These are phyloP conservation scores for Tuber borchii DNA, from an alignment of 495 filamentous ascomycete species.

Conservation along the genomic window DNA sequence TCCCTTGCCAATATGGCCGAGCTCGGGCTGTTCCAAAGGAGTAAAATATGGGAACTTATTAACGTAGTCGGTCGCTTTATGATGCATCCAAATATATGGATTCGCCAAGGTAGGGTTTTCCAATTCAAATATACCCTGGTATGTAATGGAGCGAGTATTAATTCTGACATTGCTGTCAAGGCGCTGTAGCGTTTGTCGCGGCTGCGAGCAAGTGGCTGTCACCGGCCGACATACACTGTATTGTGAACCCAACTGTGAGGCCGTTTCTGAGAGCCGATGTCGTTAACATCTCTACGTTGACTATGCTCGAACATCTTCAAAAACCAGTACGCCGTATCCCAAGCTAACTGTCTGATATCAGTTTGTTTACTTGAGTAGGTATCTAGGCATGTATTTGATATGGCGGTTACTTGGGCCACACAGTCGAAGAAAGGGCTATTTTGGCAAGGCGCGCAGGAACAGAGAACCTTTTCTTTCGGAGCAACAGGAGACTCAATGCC, in stretches of 20 bases:
- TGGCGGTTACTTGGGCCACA: constrained; percentile 77
- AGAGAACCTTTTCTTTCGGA: constrained; percentile 60
- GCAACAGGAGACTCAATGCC: constrained; percentile 48
- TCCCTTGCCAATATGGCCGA: constrained; percentile 85
- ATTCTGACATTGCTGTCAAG: constrained; percentile 32
- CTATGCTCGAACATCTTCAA: constrained; percentile 75
- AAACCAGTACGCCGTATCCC: constrained; percentile 49
- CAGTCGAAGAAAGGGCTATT: constrained; percentile 74
- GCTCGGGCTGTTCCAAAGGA: constrained; percentile 76
- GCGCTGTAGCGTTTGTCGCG: constrained; percentile 72
- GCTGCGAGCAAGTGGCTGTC: constrained; percentile 72
- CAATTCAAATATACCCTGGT: background rate
- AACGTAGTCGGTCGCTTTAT: constrained; percentile 71
- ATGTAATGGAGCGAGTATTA: constrained; percentile 5
- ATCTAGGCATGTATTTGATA: constrained; percentile 68
- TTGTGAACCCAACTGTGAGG: constrained; percentile 67
- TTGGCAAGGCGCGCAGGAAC: constrained; percentile 67
- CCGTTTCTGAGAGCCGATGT: constrained; percentile 72
- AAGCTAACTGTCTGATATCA: constrained; percentile 42
- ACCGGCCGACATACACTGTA: constrained; percentile 71
- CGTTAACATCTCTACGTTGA: constrained; percentile 59
- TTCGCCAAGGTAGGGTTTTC: constrained; percentile 56
- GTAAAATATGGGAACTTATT: constrained; percentile 80
- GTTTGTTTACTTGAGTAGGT: constrained; percentile 24
- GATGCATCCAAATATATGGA: constrained; percentile 92